phyloP scores from a whole-genome alignment of 78 protist genomes.

The Chrysochromulina parva region DNA sequence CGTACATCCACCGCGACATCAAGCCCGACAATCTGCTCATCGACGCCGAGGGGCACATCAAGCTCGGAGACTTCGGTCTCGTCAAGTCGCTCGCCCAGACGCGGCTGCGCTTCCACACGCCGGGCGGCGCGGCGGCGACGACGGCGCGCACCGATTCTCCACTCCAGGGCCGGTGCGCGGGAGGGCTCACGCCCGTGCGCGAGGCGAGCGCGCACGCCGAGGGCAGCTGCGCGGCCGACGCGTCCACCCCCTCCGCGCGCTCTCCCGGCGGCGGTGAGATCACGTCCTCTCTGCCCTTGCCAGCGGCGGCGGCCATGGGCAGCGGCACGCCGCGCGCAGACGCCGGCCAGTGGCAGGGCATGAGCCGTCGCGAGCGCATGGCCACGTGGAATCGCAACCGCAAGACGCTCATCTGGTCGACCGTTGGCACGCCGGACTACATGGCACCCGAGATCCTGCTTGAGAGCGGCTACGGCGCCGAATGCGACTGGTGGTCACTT shows the following conservation, averaged over 20 bases:
- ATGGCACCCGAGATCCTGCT: constrained; percentile 75
- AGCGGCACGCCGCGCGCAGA: too few species aligned
- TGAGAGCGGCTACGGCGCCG: constrained; percentile 54
- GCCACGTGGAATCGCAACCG: neutral
- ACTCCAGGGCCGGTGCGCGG: neutral
- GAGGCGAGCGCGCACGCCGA: neutral
- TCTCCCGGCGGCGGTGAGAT: neutral
- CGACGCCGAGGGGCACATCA: constrained; percentile 32
- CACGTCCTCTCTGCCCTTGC: too few species aligned
- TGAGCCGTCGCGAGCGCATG: neutral
- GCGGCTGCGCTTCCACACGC: neutral
- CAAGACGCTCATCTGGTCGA: neutral
- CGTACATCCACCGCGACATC: constrained; percentile 44
- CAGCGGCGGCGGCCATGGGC: too few species aligned
- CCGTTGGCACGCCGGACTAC: constrained; percentile 68
- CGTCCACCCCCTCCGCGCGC: neutral
- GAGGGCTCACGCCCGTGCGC: neutral
- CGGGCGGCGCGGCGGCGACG: neutral
- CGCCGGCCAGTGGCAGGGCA: neutral
- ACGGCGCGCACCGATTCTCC: neutral
- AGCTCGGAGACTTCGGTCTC: constrained; percentile 86
- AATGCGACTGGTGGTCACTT: constrained; percentile 82
- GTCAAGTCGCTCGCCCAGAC: constrained; percentile 54
- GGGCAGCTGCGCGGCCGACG: neutral
- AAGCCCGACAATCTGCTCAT: constrained; percentile 12